Conservation (phyloP, 805 yeast genomes). For the Candida morakotiae region DNA sequence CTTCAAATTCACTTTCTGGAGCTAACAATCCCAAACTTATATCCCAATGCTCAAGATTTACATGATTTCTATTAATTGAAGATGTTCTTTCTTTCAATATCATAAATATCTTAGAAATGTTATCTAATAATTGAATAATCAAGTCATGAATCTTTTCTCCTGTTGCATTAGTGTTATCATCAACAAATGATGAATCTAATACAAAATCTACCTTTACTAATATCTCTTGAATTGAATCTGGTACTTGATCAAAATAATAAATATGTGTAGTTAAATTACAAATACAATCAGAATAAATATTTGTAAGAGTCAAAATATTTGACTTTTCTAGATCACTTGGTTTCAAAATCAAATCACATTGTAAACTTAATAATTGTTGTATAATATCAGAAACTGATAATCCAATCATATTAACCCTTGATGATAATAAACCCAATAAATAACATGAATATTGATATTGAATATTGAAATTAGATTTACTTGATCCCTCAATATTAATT, state of each 20-base stretch:
- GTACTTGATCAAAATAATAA: conserved; percentile 82
- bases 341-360: conserved; percentile 32
- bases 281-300: conserved; percentile 52
- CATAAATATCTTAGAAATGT: conserved; percentile 27
- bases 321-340: conserved; percentile 15
- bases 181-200: conserved; percentile 14
- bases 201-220: conserved; percentile 40
- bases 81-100: conserved; percentile 28
- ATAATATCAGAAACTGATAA: conserved; percentile 78
- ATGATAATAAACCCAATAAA: conserved; percentile 59
- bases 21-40: conserved; percentile 30
- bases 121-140: conserved; percentile 26
- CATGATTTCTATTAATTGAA: conserved; percentile 40
- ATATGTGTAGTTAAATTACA: conserved; percentile 71
- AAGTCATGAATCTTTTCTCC: conserved; percentile 13
- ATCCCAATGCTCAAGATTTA: conserved; percentile 42
- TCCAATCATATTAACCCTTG: conserved; percentile 82
- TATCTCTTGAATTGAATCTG: conserved; percentile 75
- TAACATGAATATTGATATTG: conserved; percentile 42
- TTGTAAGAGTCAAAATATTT: conserved; percentile 28
- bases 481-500: conserved; percentile 16
- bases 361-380: conserved; percentile 52
- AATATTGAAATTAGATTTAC: conserved; percentile 11
- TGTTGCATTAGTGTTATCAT: conserved; percentile 6
- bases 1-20: conserved; percentile 16